A percentile compares a stretch with the other conserved stretches of the same genome.
These are phyloP conservation scores for Cyathus striatus DNA, from an alignment of 768 basidiomycete species.

Conservation along the genomic window DNA sequence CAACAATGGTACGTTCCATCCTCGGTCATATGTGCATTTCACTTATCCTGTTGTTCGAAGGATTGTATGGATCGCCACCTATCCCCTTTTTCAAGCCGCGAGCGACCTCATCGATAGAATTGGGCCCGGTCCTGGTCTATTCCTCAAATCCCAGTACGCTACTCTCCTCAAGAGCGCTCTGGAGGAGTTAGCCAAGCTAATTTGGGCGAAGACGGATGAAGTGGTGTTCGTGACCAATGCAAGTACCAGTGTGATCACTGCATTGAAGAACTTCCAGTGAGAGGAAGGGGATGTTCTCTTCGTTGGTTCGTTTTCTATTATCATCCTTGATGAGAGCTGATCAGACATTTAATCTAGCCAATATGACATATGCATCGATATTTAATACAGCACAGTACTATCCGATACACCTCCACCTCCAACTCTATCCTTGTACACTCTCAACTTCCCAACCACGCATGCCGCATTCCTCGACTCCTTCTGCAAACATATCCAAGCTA, in stretches of 20 bases:
- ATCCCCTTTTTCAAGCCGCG: slow-evolving; percentile 43
- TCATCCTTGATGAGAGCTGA: too few species aligned
- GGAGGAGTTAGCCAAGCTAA: slow-evolving; percentile 43
- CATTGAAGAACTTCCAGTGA: slow-evolving; percentile 67
- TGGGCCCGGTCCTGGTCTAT: slow-evolving; percentile 55
- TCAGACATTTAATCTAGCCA: slow-evolving; percentile 13
- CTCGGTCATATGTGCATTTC: too few species aligned
- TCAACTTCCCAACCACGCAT: slow-evolving; percentile 55
- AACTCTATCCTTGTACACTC: slow-evolving; percentile 35
- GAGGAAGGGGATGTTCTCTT: slow-evolving; percentile 62
- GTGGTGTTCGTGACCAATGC: slow-evolving; percentile 60
- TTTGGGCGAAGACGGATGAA: slow-evolving; percentile 47
- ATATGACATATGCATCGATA: slow-evolving; percentile 50
- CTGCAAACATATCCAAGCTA: slow-evolving; percentile 26
- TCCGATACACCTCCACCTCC: slow-evolving; percentile 53
- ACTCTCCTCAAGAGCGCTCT: slow-evolving; percentile 33
- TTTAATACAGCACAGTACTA: slow-evolving; percentile 45
- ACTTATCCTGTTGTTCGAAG: too few species aligned
- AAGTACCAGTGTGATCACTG: slow-evolving; percentile 59
- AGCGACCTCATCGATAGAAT: slow-evolving; percentile 33
- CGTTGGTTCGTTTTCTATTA: slow-evolving; percentile 41
- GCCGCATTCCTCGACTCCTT: slow-evolving; percentile 43
- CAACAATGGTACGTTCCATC: slow-evolving; percentile 59
- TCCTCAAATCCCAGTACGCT: slow-evolving; percentile 33
- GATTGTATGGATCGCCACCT: slow-evolving; percentile 56